Evolutionary conservation across 257 asterid species (phyloP).

Genomic region (Solanum boliviense): DNA sequence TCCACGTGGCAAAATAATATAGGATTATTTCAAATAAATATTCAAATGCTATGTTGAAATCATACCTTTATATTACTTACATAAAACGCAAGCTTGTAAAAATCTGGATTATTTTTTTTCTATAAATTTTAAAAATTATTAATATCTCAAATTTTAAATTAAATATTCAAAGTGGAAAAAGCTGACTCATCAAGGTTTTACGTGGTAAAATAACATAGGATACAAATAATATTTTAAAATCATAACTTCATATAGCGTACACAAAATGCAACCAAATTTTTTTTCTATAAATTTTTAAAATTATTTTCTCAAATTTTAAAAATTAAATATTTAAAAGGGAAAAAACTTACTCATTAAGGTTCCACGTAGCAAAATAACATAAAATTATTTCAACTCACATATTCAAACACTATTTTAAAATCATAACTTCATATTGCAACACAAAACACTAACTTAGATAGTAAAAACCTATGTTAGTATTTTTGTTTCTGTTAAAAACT

Average conservation of each 20-base stretch:
- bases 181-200: neutral
- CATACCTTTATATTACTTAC: neutral
- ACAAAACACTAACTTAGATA: neutral
- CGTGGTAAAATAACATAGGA: no score
- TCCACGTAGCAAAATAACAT: neutral
- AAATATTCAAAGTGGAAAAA: neutral
- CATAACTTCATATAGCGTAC: neutral
- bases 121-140: no score
- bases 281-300: no score
- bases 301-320: no score
- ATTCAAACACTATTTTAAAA: no score
- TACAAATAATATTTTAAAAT: no score
- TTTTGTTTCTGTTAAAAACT: neutral
- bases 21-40: neutral
- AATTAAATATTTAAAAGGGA: neutral
- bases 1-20: neutral
- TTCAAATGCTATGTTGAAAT: neutral
- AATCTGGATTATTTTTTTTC: no score
- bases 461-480: neutral
- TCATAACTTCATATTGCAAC: neutral
- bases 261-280: neutral
- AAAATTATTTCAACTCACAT: neutral
- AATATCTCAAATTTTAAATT: neutral
- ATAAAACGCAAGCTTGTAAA: no score
- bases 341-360: neutral